Evolutionary conservation across 2,329 filamentous ascomycete genomes (phyloP).

Genomic region (Cryphonectria radicalis): DNA sequence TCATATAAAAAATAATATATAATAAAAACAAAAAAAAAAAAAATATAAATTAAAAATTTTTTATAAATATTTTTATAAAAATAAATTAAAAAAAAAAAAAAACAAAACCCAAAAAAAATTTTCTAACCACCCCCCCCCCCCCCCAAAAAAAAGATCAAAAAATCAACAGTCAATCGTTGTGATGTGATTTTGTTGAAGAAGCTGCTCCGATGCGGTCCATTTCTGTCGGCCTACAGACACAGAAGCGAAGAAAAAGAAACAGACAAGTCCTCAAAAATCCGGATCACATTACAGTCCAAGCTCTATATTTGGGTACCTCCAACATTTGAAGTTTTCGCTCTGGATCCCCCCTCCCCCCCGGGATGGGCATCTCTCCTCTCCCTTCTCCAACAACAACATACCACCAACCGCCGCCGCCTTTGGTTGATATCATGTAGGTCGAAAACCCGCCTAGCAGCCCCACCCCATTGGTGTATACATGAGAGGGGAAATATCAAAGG

Average conservation of each 20-base stretch:
- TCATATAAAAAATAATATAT: no score
- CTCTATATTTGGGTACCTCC: conserved; percentile 28
- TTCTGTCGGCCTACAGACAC: no score
- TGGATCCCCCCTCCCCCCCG: not conserved
- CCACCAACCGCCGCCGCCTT: conserved; percentile 9
- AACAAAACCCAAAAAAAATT: no score
- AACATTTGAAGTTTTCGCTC: conserved; percentile 16
- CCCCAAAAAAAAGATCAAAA: no score
- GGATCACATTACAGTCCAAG: conserved; percentile 26
- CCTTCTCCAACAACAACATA: conserved; percentile 2
- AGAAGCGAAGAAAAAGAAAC: not conserved
- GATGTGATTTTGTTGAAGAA: not conserved
- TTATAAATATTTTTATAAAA: no score
- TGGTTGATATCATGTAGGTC: conserved; percentile 17
- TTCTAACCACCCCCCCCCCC: no score
- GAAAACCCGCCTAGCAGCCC: conserved; percentile 14
- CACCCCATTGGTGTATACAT: conserved; percentile 28
- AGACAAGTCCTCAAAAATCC: not conserved
- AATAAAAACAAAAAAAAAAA: no score
- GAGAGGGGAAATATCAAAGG: conserved; percentile 30
- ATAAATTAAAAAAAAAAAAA: no score
- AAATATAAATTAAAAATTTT: no score
- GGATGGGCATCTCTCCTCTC: not conserved
- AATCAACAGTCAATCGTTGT: not conserved
- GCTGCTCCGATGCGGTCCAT: not conserved